Percentiles rank a stretch among this genome's conserved stretches.
phyloP scores from a whole-genome alignment of 331 rosid genomes.

The Prunus yedoensis region DNA sequence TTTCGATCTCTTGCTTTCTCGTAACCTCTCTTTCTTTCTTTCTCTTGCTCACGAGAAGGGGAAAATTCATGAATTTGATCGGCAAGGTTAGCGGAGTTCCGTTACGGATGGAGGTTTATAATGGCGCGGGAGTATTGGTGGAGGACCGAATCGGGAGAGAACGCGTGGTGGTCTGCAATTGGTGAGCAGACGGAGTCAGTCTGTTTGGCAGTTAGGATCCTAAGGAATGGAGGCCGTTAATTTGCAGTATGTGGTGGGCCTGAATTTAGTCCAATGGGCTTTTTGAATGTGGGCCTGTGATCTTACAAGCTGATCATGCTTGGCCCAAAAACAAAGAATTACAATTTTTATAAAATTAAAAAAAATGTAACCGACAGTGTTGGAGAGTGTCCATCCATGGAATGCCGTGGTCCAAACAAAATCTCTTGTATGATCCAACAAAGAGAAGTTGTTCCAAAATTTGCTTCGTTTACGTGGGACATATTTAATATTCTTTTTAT shows the following conservation, averaged over 20 bases:
- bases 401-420: conserved; percentile 7
- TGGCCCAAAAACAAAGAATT: neutral
- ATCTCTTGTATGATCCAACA: neutral
- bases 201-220: conserved; percentile 30
- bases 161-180: conserved; percentile 20
- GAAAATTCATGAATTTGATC: conserved; percentile 19
- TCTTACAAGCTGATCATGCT: neutral
- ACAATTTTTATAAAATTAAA: too few relatives aligned
- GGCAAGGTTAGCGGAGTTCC: conserved; percentile 22
- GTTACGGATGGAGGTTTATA: conserved; percentile 11
- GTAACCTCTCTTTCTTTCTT: neutral
- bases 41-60: neutral
- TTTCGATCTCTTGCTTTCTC: neutral
- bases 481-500: neutral
- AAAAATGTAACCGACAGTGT: neutral
- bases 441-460: neutral
- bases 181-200: conserved; percentile 39
- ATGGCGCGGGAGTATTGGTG: conserved; percentile 28
- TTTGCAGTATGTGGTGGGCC: neutral
- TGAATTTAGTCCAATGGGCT: neutral
- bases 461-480: conserved; percentile 10
- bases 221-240: neutral
- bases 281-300: neutral
- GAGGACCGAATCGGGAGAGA: neutral
- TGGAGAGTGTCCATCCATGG: neutral